phyloP scores from a whole-genome alignment of 1,139 yeast species.

The Yamadazyma atlantica region DNA sequence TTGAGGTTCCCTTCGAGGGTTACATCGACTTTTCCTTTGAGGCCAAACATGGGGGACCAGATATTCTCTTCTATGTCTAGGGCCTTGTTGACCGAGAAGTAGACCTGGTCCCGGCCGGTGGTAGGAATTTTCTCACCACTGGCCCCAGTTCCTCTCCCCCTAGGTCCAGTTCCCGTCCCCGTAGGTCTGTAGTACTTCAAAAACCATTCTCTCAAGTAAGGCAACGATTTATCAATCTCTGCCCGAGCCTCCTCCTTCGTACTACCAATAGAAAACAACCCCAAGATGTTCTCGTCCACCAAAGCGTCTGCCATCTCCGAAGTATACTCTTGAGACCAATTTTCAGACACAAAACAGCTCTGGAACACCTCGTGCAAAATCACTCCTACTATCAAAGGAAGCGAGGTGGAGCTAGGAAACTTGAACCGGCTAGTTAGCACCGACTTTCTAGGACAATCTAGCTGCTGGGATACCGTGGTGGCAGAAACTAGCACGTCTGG shows the following conservation, averaged over 20 bases:
- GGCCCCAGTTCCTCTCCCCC: too few relatives aligned
- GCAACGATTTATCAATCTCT: slow-evolving; percentile 39
- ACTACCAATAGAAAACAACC: slow-evolving; percentile 56
- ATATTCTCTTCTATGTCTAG: slow-evolving; percentile 87
- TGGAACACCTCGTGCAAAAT: slow-evolving; percentile 82
- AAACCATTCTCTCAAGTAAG: slow-evolving; percentile 67
- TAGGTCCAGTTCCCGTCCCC: slow-evolving; percentile 15
- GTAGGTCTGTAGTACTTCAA: slow-evolving; percentile 38
- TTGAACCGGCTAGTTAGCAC: slow-evolving; percentile 56
- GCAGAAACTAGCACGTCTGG: slow-evolving; percentile 85
- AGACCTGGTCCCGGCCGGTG: slow-evolving; percentile 31
- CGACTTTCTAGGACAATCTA: slow-evolving; percentile 70
- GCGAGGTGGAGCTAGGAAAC: slow-evolving; percentile 55
- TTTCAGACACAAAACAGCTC: slow-evolving; percentile 49
- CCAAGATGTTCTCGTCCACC: slow-evolving; percentile 43
- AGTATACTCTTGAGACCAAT: slow-evolving; percentile 47
- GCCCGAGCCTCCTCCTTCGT: slow-evolving; percentile 46
- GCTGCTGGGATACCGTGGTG: slow-evolving; percentile 75
- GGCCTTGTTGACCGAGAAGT: slow-evolving; percentile 59
- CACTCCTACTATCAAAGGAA: slow-evolving; percentile 71
- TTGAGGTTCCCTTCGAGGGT: slow-evolving; percentile 63
- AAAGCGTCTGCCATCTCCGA: slow-evolving; percentile 43
- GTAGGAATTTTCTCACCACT: slow-evolving; percentile 40
- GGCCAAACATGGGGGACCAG: slow-evolving; percentile 88
- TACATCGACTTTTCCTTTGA: slow-evolving; percentile 90